Conservation (phyloP, 2,329 filamentous ascomycete genomes). For the Trichoderma citrinoviride region DNA sequence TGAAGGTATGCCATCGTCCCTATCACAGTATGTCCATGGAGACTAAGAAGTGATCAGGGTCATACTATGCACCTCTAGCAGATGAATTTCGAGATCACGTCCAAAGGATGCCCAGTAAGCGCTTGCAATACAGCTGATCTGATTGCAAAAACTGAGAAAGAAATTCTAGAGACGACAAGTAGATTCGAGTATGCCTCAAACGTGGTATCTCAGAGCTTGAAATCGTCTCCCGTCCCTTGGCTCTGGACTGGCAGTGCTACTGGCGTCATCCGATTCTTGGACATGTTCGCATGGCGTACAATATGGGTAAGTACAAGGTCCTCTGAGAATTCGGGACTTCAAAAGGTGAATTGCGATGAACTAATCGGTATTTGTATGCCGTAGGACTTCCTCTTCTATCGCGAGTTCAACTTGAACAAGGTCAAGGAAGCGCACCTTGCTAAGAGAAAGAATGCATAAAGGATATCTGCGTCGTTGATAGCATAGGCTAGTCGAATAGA, state of each 20-base stretch:
- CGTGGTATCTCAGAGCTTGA: constrained; percentile 25
- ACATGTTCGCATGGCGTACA: constrained; percentile 14
- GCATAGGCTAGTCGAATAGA: background rate
- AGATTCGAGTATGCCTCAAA: constrained; percentile 11
- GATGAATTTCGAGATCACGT: constrained; percentile 5
- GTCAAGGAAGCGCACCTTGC: constrained; percentile 1
- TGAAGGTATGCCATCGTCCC: background rate
- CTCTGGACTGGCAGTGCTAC: constrained; percentile 10
- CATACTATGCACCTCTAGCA: background rate
- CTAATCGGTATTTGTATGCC: background rate
- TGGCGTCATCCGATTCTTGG: background rate
- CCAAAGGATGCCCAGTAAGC: background rate
- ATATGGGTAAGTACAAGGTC: constrained; percentile 10
- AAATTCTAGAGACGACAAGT: background rate
- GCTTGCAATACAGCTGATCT: background rate
- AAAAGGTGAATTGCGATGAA: too few species aligned
- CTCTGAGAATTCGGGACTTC: too few species aligned
- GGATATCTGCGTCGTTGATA: too few species aligned
- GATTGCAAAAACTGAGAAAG: background rate
- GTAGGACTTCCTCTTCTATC: constrained; percentile 16
- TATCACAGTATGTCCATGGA: background rate
- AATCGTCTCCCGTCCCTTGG: constrained; percentile 27
- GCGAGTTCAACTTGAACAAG: constrained; percentile 12
- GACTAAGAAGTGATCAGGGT: background rate
- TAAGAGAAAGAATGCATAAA: background rate